Evolutionary conservation across 1,284 basidiomycete genomes (phyloP).

Genomic region (Irpex lacteus): DNA sequence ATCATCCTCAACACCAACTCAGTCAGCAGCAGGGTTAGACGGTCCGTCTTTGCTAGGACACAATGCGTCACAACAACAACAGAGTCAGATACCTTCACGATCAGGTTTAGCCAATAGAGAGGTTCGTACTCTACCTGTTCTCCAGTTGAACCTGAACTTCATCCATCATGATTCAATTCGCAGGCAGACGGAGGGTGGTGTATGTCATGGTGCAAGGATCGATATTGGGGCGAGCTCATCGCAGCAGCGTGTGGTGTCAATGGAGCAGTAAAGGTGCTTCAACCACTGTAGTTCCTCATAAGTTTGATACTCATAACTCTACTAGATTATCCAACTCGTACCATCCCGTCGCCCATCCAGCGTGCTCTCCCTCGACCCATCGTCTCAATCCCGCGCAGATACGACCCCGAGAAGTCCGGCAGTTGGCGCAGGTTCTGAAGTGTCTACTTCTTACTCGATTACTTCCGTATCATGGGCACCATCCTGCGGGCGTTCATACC

Average conservation of each 20-base stretch:
- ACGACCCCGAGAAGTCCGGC: constrained; percentile 20
- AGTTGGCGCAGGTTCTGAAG: constrained; percentile 28
- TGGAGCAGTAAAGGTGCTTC: constrained; percentile 68
- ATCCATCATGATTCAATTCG: neutral
- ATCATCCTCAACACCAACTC: constrained; percentile 67
- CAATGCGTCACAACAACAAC: constrained; percentile 56
- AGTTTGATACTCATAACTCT: neutral
- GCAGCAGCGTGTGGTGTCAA: constrained; percentile 72
- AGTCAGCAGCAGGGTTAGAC: constrained; percentile 52
- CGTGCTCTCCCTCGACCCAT: constrained; percentile 32
- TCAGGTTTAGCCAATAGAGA: constrained; percentile 65
- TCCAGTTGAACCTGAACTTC: no score
- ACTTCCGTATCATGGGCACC: constrained; percentile 89
- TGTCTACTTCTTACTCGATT: constrained; percentile 53
- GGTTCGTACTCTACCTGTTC: constrained; percentile 12
- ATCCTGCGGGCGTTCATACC: constrained; percentile 87
- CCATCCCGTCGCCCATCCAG: constrained; percentile 44
- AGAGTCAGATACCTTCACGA: constrained; percentile 36
- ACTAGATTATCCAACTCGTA: constrained; percentile 57
- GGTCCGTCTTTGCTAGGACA: constrained; percentile 58
- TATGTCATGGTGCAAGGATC: constrained; percentile 91
- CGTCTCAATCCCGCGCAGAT: constrained; percentile 26
- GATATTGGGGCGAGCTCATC: constrained; percentile 88
- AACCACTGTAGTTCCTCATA: neutral
- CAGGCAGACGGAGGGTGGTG: constrained; percentile 87